Evolutionary conservation across 169 alveolate genomes (phyloP).

Genomic region (Plasmodium knowlesi): DNA sequence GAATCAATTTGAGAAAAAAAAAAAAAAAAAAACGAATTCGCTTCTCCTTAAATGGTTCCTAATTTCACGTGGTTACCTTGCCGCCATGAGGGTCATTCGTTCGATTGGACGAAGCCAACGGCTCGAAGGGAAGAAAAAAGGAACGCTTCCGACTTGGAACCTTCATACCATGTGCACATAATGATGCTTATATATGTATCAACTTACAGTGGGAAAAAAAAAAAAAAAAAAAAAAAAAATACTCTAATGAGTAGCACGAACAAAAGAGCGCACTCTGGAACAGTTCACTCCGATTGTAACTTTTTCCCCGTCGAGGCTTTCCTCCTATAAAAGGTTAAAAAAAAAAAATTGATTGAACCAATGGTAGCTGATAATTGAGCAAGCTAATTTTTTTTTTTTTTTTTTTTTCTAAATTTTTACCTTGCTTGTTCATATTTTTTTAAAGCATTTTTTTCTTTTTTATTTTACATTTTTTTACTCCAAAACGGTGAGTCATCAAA

Average conservation of each 20-base stretch:
- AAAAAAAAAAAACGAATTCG: neutral
- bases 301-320: neutral
- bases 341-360: neutral
- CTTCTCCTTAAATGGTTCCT: neutral
- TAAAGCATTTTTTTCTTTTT: no score
- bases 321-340: neutral
- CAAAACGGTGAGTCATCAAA: neutral
- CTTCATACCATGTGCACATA: neutral
- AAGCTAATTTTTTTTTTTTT: neutral
- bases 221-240: neutral
- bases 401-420: neutral
- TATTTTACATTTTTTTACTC: neutral
- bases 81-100: neutral
- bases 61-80: neutral
- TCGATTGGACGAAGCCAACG: neutral
- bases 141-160: neutral
- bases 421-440: neutral
- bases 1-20: neutral
- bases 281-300: neutral
- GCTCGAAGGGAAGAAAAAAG: neutral
- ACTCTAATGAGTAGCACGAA: neutral
- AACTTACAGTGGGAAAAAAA: neutral
- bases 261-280: neutral
- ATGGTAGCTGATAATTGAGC: neutral
- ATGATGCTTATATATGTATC: neutral